Percentiles rank a stretch among this genome's conserved stretches.
phyloP scores from a whole-genome alignment of 2,329 filamentous ascomycete genomes.

The Aplosporella prunicola region DNA sequence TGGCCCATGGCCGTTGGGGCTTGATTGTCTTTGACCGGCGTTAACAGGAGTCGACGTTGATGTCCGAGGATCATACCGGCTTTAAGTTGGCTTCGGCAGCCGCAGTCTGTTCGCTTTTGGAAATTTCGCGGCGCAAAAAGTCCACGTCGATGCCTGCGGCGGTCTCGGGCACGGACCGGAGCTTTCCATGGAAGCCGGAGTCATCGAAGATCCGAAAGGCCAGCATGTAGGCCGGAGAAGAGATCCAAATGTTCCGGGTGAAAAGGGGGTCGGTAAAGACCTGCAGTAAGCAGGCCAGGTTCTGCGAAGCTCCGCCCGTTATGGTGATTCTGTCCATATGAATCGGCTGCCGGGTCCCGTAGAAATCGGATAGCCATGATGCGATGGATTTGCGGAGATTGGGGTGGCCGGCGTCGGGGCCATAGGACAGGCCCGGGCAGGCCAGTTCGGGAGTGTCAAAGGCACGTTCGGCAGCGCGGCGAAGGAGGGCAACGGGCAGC shows the following conservation, averaged over 20 bases:
- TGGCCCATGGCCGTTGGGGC: slow-evolving; percentile 50
- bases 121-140: slow-evolving; percentile 44
- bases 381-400: slow-evolving; percentile 62
- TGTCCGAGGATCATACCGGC: slow-evolving; percentile 30
- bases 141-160: slow-evolving; percentile 65
- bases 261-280: slow-evolving; percentile 71
- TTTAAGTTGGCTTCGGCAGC: slow-evolving; percentile 27
- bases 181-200: slow-evolving; percentile 56
- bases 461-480: slow-evolving; percentile 49
- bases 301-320: slow-evolving; percentile 78
- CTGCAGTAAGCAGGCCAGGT: slow-evolving; percentile 64
- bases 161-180: slow-evolving; percentile 67
- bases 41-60: slow-evolving; percentile 7
- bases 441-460: slow-evolving; percentile 52
- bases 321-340: slow-evolving; percentile 59
- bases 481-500: slow-evolving; percentile 55
- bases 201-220: slow-evolving; percentile 80
- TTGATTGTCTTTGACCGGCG: slow-evolving; percentile 43
- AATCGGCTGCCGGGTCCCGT: slow-evolving; percentile 38
- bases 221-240: slow-evolving; percentile 76
- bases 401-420: slow-evolving; percentile 63
- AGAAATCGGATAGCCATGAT: slow-evolving; percentile 59
- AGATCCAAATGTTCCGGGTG: slow-evolving; percentile 69
- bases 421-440: slow-evolving; percentile 64
- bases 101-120: slow-evolving; percentile 39